Percentiles rank a stretch among this genome's conserved stretches.
Evolutionary conservation across 495 filamentous ascomycete species (phyloP).

Genomic region (Jackrogersella minutella): DNA sequence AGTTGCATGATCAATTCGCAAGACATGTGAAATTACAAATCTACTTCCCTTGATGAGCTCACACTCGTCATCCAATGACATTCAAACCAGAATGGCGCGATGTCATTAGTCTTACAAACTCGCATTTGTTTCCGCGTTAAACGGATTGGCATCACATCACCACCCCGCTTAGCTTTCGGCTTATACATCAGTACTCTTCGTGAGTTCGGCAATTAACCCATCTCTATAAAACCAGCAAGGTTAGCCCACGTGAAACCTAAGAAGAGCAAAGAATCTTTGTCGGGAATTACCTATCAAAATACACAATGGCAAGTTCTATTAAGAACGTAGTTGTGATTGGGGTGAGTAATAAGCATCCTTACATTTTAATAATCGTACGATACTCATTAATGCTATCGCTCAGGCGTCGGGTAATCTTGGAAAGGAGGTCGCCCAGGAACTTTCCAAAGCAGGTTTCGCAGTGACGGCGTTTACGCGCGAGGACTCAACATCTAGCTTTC

Average conservation of each 20-base stretch:
- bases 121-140: neutral
- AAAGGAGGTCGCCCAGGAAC: slow-evolving; percentile 59
- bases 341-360: slow-evolving; percentile 48
- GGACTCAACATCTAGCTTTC: slow-evolving; percentile 49
- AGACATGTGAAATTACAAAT: neutral
- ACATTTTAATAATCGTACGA: neutral
- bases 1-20: neutral
- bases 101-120: neutral
- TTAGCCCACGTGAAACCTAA: neutral
- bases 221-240: neutral
- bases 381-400: slow-evolving; percentile 5
- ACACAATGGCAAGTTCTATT: slow-evolving; percentile 54
- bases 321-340: slow-evolving; percentile 62
- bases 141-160: neutral
- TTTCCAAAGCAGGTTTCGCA: slow-evolving; percentile 63
- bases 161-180: neutral
- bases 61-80: neutral
- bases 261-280: neutral
- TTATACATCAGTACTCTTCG: neutral
- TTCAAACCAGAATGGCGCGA: neutral
- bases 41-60: neutral
- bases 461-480: slow-evolving; percentile 67
- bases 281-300: neutral
- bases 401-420: slow-evolving; percentile 70
- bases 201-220: neutral